Evolutionary conservation across 2,329 filamentous ascomycete genomes (phyloP).

Genomic region (Colletotrichum chrysophilum): DNA sequence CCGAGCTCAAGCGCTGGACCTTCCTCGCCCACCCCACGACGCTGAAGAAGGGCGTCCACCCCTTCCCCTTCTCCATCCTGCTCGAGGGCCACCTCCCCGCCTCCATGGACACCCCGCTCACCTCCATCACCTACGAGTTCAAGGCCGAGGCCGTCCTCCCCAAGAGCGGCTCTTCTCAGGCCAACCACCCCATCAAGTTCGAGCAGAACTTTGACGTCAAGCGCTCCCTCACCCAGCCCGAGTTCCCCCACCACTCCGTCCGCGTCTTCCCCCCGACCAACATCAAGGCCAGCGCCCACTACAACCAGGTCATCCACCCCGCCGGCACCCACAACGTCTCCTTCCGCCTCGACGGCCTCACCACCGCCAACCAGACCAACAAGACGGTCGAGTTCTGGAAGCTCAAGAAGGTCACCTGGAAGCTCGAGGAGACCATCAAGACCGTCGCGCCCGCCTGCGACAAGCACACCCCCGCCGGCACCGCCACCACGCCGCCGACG

Average conservation of each 20-base stretch:
- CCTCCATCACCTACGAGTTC: conserved; percentile 80
- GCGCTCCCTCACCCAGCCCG: conserved; percentile 76
- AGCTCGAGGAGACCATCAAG: conserved; percentile 86
- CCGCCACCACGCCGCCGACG: conserved; percentile 39
- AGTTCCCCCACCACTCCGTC: conserved; percentile 84
- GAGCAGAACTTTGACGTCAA: conserved; percentile 74
- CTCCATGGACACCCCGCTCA: conserved; percentile 75
- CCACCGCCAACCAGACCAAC: conserved; percentile 69
- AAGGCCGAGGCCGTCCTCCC: conserved; percentile 68
- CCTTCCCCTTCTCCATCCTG: conserved; percentile 88
- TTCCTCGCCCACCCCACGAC: conserved; percentile 67
- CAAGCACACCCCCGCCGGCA: conserved; percentile 66
- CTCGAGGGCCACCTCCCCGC: conserved; percentile 87
- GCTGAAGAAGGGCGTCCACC: conserved; percentile 65
- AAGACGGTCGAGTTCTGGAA: conserved; percentile 83
- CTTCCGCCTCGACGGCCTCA: conserved; percentile 85
- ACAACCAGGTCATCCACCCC: conserved; percentile 84
- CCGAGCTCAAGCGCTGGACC: conserved; percentile 79
- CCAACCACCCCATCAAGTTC: conserved; percentile 56
- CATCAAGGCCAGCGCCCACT: conserved; percentile 83
- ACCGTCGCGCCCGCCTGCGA: conserved; percentile 80
- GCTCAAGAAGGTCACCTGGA: conserved; percentile 90
- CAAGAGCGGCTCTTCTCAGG: conserved; percentile 31
- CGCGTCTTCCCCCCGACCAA: conserved; percentile 97
- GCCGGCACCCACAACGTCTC: conserved; percentile 81